These are phyloP conservation scores for Epichloe aotearoae DNA, from an alignment of 2,329 filamentous ascomycete genomes.

Conservation along the genomic window DNA sequence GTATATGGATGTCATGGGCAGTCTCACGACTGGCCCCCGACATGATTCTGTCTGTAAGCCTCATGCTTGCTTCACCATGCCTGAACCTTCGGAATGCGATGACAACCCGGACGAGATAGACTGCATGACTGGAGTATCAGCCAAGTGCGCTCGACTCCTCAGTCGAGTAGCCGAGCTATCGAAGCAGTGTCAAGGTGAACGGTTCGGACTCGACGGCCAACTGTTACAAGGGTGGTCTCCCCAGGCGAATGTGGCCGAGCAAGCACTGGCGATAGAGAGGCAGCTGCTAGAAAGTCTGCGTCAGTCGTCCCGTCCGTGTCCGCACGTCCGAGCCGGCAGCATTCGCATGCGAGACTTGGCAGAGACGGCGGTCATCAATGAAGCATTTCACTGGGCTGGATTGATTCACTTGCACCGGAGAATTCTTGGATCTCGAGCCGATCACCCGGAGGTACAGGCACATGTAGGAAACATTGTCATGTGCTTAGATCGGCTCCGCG, in stretches of 20 bases:
- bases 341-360: conserved; percentile 42
- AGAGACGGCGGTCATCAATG: conserved; percentile 60
- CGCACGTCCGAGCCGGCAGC: conserved; percentile 32
- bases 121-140: conserved; percentile 53
- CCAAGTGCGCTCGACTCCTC: conserved; percentile 65
- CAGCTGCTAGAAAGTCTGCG: conserved; percentile 46
- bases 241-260: conserved; percentile 22
- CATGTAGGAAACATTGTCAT: conserved; percentile 50
- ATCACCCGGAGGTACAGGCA: conserved; percentile 46
- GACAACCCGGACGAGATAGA: conserved; percentile 50
- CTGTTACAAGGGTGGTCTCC: conserved; percentile 42
- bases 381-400: conserved; percentile 68
- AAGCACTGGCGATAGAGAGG: conserved; percentile 45
- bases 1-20: conserved; percentile 69
- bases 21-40: conserved; percentile 44
- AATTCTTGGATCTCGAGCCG: conserved; percentile 48
- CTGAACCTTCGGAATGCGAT: background rate
- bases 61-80: background rate
- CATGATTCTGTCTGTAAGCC: background rate
- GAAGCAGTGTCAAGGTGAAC: conserved; percentile 51
- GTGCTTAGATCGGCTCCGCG: conserved; percentile 47
- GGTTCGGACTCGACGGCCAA: conserved; percentile 37
- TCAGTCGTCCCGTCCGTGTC: conserved; percentile 27
- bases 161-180: conserved; percentile 59
- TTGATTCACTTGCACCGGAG: conserved; percentile 64